These are phyloP conservation scores for Rhinocladiella similis DNA, from an alignment of 2,329 filamentous ascomycete species.

Conservation along the genomic window DNA sequence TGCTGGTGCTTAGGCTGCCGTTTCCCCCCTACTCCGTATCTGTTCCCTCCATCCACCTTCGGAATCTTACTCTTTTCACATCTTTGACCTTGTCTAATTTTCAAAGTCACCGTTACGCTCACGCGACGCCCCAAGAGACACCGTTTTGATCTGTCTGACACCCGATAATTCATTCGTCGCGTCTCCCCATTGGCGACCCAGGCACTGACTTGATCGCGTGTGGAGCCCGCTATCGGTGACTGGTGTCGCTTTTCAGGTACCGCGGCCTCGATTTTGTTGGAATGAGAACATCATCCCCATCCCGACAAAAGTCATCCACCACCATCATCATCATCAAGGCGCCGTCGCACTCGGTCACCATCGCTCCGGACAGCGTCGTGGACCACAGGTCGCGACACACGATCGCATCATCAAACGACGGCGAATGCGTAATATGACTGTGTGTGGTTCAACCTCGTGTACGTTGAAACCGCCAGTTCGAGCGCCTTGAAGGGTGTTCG, in stretches of 20 bases:
- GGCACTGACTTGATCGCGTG: constrained; percentile 1
- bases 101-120: neutral
- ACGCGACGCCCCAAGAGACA: neutral
- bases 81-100: neutral
- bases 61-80: neutral
- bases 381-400: neutral
- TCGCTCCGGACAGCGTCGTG: neutral
- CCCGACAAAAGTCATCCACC: constrained; percentile 2
- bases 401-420: neutral
- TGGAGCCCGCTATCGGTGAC: constrained; percentile 12
- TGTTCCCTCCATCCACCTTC: neutral
- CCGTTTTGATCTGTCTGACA: neutral
- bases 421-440: constrained; percentile 7
- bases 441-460: neutral
- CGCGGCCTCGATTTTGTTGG: constrained; percentile 7
- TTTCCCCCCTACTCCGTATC: neutral
- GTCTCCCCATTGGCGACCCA: constrained; percentile 7
- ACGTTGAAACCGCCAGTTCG: constrained; percentile 1
- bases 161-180: neutral
- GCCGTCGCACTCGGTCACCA: constrained; percentile 4
- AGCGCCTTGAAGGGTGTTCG: constrained; percentile 2
- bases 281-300: constrained; percentile 7
- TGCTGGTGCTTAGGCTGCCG: neutral
- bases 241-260: constrained; percentile 6
- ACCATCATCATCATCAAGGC: constrained; percentile 3